Percentiles rank a stretch among this genome's conserved stretches.
These are phyloP conservation scores for Sporobolomyces phaffii DNA, from an alignment of 768 basidiomycete genomes.

Conservation along the genomic window DNA sequence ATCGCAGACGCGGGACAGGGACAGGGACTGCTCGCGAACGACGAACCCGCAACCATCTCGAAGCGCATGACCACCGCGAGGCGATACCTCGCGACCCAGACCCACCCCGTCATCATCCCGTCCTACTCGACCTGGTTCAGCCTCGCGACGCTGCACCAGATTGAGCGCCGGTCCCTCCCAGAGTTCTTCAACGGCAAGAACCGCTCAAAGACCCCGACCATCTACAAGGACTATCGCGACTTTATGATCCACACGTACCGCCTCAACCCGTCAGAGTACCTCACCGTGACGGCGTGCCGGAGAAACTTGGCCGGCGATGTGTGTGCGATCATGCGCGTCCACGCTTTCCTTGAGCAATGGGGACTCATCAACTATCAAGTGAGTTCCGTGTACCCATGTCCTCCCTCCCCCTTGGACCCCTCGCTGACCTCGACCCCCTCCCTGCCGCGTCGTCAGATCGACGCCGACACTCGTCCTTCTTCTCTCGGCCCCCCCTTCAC, in stretches of 20 bases:
- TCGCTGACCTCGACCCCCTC: no score
- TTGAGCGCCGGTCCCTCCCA: constrained; percentile 84
- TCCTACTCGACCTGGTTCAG: constrained; percentile 98
- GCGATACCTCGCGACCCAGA: constrained; percentile 93
- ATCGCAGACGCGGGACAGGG: constrained; percentile 1
- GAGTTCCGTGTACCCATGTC: constrained; percentile 39
- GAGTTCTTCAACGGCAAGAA: constrained; percentile 98
- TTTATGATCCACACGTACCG: constrained; percentile 99
- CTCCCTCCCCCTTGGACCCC: no score
- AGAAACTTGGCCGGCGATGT: constrained; percentile 96
- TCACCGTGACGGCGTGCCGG: constrained; percentile 94
- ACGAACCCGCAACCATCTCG: constrained; percentile 12
- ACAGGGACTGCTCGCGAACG: neutral
- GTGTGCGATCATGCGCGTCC: constrained; percentile 96
- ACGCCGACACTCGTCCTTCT: constrained; percentile 90
- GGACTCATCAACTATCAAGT: constrained; percentile 98
- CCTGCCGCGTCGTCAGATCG: no score
- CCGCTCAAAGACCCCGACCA: constrained; percentile 86
- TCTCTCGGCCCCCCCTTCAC: constrained; percentile 94
- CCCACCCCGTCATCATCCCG: constrained; percentile 88
- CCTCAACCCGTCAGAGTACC: constrained; percentile 84
- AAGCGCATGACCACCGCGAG: constrained; percentile 52
- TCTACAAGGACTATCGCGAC: constrained; percentile 98
- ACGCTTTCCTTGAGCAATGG: constrained; percentile 98
- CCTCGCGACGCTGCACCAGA: constrained; percentile 84